phyloP scores from a whole-genome alignment of 352 stramenopile genomes.

The Phytophthora tubulina region DNA sequence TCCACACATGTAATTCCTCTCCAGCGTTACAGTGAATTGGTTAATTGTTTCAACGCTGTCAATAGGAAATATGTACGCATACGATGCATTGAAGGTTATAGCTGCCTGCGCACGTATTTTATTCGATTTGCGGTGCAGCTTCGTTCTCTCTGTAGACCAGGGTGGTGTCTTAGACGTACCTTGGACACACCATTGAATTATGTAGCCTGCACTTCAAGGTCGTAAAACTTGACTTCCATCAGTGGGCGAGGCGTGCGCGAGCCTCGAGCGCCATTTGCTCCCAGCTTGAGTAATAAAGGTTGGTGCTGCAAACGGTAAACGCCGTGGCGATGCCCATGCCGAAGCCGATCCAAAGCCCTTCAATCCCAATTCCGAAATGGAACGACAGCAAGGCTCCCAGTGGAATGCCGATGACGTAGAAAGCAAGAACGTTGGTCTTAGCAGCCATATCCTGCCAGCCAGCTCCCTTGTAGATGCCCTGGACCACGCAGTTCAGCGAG shows the following conservation, averaged over 20 bases:
- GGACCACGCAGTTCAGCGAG: constrained; percentile 72
- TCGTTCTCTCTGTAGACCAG: too few relatives aligned
- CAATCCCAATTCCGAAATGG: constrained; percentile 52
- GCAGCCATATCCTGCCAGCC: constrained; percentile 78
- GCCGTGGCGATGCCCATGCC: constrained; percentile 53
- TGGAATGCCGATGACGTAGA: constrained; percentile 84
- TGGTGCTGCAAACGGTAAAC: constrained; percentile 51
- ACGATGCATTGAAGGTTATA: too few relatives aligned
- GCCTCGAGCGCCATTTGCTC: constrained; percentile 65
- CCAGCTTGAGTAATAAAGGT: constrained; percentile 70
- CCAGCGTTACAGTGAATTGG: too few relatives aligned
- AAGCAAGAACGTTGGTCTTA: constrained; percentile 79
- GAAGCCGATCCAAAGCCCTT: constrained; percentile 88
- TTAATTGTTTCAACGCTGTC: too few relatives aligned
- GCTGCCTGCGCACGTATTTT: too few relatives aligned
- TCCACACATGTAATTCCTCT: too few relatives aligned
- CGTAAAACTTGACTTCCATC: not conserved
- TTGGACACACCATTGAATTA: too few relatives aligned
- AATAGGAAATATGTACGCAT: too few relatives aligned
- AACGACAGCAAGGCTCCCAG: constrained; percentile 74
- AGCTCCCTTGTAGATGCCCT: constrained; percentile 83
- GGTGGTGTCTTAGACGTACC: too few relatives aligned
- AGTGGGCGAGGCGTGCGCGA: constrained; percentile 54
- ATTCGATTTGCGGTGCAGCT: too few relatives aligned
- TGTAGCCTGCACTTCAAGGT: too few relatives aligned